phyloP scores from a whole-genome alignment of 2,329 filamentous ascomycete species.

The Colletotrichum sp. region DNA sequence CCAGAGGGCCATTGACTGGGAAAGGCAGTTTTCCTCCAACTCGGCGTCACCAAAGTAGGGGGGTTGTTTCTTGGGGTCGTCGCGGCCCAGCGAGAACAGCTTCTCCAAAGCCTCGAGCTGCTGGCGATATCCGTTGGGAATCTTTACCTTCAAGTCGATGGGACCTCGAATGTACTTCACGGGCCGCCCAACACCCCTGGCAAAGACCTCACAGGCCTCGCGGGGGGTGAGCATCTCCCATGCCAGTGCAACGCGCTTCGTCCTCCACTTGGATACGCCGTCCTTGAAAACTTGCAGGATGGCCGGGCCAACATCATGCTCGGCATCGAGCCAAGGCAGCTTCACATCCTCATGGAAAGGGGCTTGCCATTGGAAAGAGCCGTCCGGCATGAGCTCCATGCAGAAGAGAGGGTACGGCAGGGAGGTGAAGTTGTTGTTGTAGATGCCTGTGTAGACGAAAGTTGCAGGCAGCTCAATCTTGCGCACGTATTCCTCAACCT shows the following conservation, averaged over 20 bases:
- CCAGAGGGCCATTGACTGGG: constrained; percentile 83
- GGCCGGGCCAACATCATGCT: constrained; percentile 93
- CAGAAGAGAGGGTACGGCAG: constrained; percentile 92
- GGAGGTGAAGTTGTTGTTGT: constrained; percentile 99
- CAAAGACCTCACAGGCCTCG: constrained; percentile 83
- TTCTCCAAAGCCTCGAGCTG: constrained; percentile 77
- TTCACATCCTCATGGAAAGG: constrained; percentile 91
- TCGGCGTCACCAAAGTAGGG: constrained; percentile 66
- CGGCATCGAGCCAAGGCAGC: constrained; percentile 93
- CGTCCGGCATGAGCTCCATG: constrained; percentile 86
- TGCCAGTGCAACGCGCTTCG: constrained; percentile 79
- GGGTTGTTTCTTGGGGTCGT: constrained; percentile 61
- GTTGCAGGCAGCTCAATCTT: constrained; percentile 84
- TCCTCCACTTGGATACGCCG: constrained; percentile 84
- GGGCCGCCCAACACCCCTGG: constrained; percentile 76
- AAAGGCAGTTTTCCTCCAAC: constrained; percentile 70
- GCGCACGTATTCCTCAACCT: constrained; percentile 89
- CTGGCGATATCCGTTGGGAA: constrained; percentile 86
- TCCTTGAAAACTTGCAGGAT: constrained; percentile 96
- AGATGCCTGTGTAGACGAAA: constrained; percentile 95
- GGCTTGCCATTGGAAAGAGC: constrained; percentile 90
- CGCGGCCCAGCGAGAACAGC: constrained; percentile 58
- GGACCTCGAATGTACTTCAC: constrained; percentile 80
- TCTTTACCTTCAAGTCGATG: constrained; percentile 84
- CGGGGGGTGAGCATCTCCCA: constrained; percentile 87